phyloP scores from a whole-genome alignment of 2,329 filamentous ascomycete genomes.

The Alternaria brassicae region DNA sequence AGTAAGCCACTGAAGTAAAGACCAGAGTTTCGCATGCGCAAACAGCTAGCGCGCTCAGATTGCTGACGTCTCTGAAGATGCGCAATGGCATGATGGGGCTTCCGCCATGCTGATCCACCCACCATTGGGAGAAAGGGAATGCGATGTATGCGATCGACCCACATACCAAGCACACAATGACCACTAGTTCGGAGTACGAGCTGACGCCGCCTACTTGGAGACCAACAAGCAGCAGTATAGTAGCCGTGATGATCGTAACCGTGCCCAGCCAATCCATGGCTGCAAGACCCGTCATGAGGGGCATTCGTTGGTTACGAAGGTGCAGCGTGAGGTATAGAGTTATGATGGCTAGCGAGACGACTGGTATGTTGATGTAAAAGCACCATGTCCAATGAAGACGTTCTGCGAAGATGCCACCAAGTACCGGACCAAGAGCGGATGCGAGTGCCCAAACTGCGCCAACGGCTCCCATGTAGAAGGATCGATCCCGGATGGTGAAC shows the following conservation, averaged over 20 bases:
- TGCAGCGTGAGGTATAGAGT: slow-evolving; percentile 61
- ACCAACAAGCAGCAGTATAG: slow-evolving; percentile 60
- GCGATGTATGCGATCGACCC: slow-evolving; percentile 54
- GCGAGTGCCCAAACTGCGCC: slow-evolving; percentile 65
- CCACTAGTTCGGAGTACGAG: slow-evolving; percentile 58
- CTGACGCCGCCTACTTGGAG: slow-evolving; percentile 60
- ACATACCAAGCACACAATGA: slow-evolving; percentile 60
- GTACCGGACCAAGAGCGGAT: slow-evolving; percentile 60
- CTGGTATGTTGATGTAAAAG: slow-evolving; percentile 55
- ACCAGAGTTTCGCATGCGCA: slow-evolving; percentile 61
- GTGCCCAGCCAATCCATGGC: slow-evolving; percentile 63
- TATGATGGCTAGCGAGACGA: slow-evolving; percentile 58
- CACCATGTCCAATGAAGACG: slow-evolving; percentile 60
- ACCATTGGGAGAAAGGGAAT: slow-evolving; percentile 68
- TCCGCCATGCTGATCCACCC: slow-evolving; percentile 66
- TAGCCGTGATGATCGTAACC: slow-evolving; percentile 57
- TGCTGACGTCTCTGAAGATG: slow-evolving; percentile 66
- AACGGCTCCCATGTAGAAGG: slow-evolving; percentile 60
- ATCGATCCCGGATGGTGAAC: slow-evolving; percentile 55
- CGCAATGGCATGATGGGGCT: slow-evolving; percentile 73
- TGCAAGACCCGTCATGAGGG: slow-evolving; percentile 54
- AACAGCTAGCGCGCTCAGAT: slow-evolving; percentile 62
- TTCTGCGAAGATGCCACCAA: slow-evolving; percentile 61
- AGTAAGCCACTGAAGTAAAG: slow-evolving; percentile 73
- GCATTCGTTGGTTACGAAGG: slow-evolving; percentile 60